Base-by-base conservation (phyloP, 495 filamentous ascomycete species). In the Penicillium mononematosum region DNA sequence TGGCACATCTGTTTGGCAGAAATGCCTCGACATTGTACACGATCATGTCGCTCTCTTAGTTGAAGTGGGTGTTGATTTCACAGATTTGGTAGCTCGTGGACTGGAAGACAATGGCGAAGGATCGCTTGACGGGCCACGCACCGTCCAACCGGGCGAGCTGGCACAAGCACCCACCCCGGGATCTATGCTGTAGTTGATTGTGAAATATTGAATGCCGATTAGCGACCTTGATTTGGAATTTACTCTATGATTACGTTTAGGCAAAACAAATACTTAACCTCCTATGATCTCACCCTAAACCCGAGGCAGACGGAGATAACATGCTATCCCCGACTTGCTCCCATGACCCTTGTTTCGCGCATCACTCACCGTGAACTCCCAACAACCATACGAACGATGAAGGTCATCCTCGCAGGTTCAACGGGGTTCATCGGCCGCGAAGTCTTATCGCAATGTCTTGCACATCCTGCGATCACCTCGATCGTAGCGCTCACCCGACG, bases 11-110 rank as follows among this genome's bases (percentile, higher is more conserved):
- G 80, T 89, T 7, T 96, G 89, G 88, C 81, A 80, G 52, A 85
- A 92, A 69, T 96, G 94, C 69, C 83, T 97, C 75, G 84, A 88
- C 32, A 83, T 86, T 55, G 91, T 92, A 1, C 87, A 82, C 65
- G 83, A 86, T 27, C 92, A 97, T 74, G 92, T 88, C 3, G 78
- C 73, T 32, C 83, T 96, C 74, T 70, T 99, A 56, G 78, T 81
- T 5, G 90, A 96, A 56, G 92, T 96, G 5, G 93, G 94, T 0
- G 73, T 99, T 16, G 94, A 99, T 69, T 98, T 98, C 66, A 83
- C 81, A 44, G 86, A 89, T 58, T 72, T 96, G 51, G 85, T 87
- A 7, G 71, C 65, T 14, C 72, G 68, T 45, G 77, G 67, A 7
- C 49, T 79, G 50, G 70, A 74, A 16, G 56, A 67, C 39, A 66